Evolutionary conservation across 768 basidiomycete species (phyloP), one percentile per base, ranked within the genome.

Genomic region (Boletus sp.): DNA sequence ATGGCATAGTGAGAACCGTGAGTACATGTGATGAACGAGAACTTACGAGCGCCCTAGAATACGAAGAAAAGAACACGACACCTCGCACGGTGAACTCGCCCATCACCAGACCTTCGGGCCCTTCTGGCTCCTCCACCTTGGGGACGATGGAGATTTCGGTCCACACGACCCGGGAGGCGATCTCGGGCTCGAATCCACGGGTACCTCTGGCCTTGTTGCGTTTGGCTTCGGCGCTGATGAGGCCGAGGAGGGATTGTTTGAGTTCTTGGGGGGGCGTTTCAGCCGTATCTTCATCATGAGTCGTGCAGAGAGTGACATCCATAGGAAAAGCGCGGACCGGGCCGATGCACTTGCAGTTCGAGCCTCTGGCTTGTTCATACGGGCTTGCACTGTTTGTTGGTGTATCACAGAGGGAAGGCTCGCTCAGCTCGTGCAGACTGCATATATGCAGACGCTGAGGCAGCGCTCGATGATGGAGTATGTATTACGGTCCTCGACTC

Each of bases 31-130:
- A 24, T 24, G 24, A 24, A 24, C 24, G 24, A 24, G 24, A 24
- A 24, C 24, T 24, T 24, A 24, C 24, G 24, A 24, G 24, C 24
- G 24, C 24, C 24, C 24, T n/a, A n/a, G n/a, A n/a, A n/a, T n/a
- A 51, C 1, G 17, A 30, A 7, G 11, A 12, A 18, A 44, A n/a
- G 39, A 15, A 18, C n/a, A n/a, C n/a, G 11, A 7, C 42, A 14
- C 24, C 71, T 39, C 70, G 63, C 6, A 81, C 79, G 10, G 58
- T 67, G 29, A 75, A 66, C 59, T 82, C 81, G 28, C 70, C 65
- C 6, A 83, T 78, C 12, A 83, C 75, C 15, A 76, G 66, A 1
- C 74, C 78, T 64, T 84, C 83, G 5, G 58, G 59, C 59, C 75
- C 77, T 30, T 58, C 65, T 1, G 77, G 74, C 49, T 80, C 81